Evolutionary conservation across 306 rosid genomes (phyloP).

Genomic region (Vigna radiata): DNA sequence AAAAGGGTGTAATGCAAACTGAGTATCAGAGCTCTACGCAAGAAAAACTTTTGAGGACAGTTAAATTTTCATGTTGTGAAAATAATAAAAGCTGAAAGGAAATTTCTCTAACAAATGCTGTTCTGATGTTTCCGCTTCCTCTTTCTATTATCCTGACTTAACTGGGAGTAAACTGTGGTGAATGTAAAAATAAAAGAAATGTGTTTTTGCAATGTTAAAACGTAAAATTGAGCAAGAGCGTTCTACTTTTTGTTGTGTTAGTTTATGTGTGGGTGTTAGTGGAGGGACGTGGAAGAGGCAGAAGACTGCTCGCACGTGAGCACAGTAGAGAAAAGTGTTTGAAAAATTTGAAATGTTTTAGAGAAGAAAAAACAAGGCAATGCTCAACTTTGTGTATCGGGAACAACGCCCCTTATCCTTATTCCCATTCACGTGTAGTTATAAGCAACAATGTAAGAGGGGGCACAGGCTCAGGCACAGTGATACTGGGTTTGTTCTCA

Average conservation of each 20-base stretch:
- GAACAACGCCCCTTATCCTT: slow-evolving; percentile 58
- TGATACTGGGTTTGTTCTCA: slow-evolving; percentile 60
- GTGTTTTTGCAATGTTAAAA: background rate
- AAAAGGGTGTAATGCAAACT: background rate
- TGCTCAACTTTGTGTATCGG: slow-evolving; percentile 55
- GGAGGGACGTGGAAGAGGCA: slow-evolving; percentile 39
- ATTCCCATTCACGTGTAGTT: slow-evolving; percentile 72
- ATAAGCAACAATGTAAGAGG: slow-evolving; percentile 44
- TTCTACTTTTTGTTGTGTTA: slow-evolving; percentile 37
- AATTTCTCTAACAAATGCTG: background rate
- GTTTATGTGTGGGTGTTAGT: slow-evolving; percentile 45
- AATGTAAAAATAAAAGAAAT: background rate
- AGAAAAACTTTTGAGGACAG: too few species aligned
- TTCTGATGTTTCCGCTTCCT: background rate
- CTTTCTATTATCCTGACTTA: background rate
- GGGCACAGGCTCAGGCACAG: slow-evolving; percentile 42
- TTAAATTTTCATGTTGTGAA: background rate
- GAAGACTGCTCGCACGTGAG: slow-evolving; percentile 66
- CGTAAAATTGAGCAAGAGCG: slow-evolving; percentile 19
- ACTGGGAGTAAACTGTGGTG: background rate
- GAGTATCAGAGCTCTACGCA: background rate
- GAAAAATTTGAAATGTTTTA: slow-evolving; percentile 38
- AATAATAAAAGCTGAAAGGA: background rate
- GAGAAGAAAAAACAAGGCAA: slow-evolving; percentile 37
- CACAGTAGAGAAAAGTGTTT: slow-evolving; percentile 35